Conservation (phyloP, 2,329 filamentous ascomycete genomes). For the Penicillium glabrum region DNA sequence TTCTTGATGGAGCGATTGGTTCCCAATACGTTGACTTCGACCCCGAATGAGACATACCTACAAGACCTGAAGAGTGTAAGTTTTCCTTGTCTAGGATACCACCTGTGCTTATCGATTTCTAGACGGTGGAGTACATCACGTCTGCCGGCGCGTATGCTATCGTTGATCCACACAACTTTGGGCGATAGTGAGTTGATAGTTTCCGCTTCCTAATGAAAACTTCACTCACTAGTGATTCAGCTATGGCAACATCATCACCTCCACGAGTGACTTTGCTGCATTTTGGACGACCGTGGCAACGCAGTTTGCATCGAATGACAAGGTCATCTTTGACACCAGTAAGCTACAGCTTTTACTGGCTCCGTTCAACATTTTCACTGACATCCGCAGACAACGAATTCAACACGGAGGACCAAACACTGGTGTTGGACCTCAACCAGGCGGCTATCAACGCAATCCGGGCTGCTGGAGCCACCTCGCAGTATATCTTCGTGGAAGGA, state of each 20-base stretch:
- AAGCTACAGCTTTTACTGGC: constrained; percentile 1
- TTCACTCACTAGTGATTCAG: not conserved
- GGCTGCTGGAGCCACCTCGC: constrained; percentile 56
- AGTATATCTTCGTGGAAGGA: constrained; percentile 62
- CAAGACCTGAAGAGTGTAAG: constrained; percentile 19
- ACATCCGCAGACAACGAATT: constrained; percentile 59
- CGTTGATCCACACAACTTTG: constrained; percentile 64
- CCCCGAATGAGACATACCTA: constrained; percentile 21
- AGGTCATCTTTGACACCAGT: constrained; percentile 64
- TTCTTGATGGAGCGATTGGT: constrained; percentile 29
- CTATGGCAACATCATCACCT: constrained; percentile 49
- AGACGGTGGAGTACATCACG: constrained; percentile 41
- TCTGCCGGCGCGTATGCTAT: constrained; percentile 54
- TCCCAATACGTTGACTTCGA: constrained; percentile 17
- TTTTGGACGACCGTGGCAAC: constrained; percentile 60
- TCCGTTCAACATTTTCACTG: constrained; percentile 4
- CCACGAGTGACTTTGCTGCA: constrained; percentile 53
- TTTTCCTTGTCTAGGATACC: not conserved
- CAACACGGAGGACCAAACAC: constrained; percentile 60
- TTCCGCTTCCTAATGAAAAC: not conserved
- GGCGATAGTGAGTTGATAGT: constrained; percentile 19
- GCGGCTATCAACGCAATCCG: constrained; percentile 64
- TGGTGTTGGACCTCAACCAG: constrained; percentile 63
- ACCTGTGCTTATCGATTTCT: not conserved
- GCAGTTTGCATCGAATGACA: constrained; percentile 54